These are phyloP conservation scores for Solanum piurae DNA, from an alignment of 257 asterid genomes.

Conservation along the genomic window DNA sequence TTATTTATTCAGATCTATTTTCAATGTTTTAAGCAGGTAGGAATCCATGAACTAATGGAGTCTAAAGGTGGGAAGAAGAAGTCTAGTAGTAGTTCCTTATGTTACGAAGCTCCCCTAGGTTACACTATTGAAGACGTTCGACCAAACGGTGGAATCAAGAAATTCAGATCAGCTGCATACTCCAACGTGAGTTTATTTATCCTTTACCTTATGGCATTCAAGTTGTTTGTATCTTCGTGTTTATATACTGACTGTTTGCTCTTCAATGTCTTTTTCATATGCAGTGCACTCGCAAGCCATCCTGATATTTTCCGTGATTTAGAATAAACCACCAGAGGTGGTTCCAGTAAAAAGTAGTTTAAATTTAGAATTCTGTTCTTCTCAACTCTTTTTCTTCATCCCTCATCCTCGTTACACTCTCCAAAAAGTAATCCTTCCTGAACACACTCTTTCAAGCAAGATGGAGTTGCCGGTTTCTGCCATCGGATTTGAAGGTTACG, in stretches of 20 bases:
- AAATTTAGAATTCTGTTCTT: slow-evolving; percentile 6
- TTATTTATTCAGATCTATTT: neutral
- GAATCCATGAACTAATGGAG: slow-evolving; percentile 60
- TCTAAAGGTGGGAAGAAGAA: slow-evolving; percentile 63
- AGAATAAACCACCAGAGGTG: slow-evolving; percentile 17
- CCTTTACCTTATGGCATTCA: neutral
- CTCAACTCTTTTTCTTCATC: slow-evolving; percentile 6
- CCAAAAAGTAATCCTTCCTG: neutral
- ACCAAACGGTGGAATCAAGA: slow-evolving; percentile 87
- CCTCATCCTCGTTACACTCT: slow-evolving; percentile 19
- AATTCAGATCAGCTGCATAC: slow-evolving; percentile 96
- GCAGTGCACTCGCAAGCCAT: slow-evolving; percentile 86
- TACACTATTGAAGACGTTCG: slow-evolving; percentile 93
- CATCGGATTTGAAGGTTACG: slow-evolving; percentile 82
- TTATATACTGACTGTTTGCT: neutral
- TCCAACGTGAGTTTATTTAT: slow-evolving; percentile 52
- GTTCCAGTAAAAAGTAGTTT: slow-evolving; percentile 10
- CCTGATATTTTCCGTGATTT: slow-evolving; percentile 36
- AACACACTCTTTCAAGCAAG: slow-evolving; percentile 5
- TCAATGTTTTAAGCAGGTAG: slow-evolving; percentile 3
- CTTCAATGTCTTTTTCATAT: neutral
- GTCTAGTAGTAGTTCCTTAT: slow-evolving; percentile 60
- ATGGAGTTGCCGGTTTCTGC: slow-evolving; percentile 54
- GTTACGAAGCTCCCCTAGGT: slow-evolving; percentile 86
- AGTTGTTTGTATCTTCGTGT: neutral